These are phyloP conservation scores for Fusarium incarnatum DNA, from an alignment of 2,329 filamentous ascomycete genomes.

Conservation along the genomic window DNA sequence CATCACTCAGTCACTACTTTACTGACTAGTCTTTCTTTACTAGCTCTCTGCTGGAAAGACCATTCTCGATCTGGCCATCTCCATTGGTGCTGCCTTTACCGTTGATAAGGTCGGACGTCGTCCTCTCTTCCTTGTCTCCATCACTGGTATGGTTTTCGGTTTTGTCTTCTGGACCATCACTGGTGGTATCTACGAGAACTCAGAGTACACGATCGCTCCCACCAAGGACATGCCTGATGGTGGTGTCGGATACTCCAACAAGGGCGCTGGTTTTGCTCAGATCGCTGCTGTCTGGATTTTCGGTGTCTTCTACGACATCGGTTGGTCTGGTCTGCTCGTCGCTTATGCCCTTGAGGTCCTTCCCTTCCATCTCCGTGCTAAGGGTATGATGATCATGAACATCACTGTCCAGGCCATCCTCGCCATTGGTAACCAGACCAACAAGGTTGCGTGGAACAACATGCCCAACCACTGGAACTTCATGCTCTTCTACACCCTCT, in stretches of 20 bases:
- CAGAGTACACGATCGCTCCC: slow-evolving; percentile 35
- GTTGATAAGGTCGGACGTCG: slow-evolving; percentile 65
- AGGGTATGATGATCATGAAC: slow-evolving; percentile 74
- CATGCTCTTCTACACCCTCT: slow-evolving; percentile 73
- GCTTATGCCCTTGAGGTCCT: slow-evolving; percentile 70
- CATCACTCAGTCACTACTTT: background rate
- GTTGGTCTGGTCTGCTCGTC: slow-evolving; percentile 68
- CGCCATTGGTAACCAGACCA: slow-evolving; percentile 72
- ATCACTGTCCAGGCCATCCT: slow-evolving; percentile 71
- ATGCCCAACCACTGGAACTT: slow-evolving; percentile 72
- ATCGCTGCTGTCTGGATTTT: slow-evolving; percentile 71
- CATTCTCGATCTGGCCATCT: slow-evolving; percentile 68
- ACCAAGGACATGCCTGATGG: slow-evolving; percentile 39
- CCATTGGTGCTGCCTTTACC: slow-evolving; percentile 63
- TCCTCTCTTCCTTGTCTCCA: slow-evolving; percentile 64
- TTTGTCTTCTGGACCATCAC: slow-evolving; percentile 64
- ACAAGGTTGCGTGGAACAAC: slow-evolving; percentile 71
- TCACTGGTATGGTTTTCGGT: slow-evolving; percentile 60
- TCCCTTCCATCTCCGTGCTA: slow-evolving; percentile 68
- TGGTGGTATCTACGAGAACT: slow-evolving; percentile 65
- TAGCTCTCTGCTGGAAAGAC: slow-evolving; percentile 66
- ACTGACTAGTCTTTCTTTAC: slow-evolving; percentile 3
- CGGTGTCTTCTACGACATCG: slow-evolving; percentile 69
- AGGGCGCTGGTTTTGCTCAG: slow-evolving; percentile 63
- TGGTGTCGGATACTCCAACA: slow-evolving; percentile 52